These are phyloP conservation scores for Acacia acuminata DNA, from an alignment of 306 rosid species.

Conservation along the genomic window DNA sequence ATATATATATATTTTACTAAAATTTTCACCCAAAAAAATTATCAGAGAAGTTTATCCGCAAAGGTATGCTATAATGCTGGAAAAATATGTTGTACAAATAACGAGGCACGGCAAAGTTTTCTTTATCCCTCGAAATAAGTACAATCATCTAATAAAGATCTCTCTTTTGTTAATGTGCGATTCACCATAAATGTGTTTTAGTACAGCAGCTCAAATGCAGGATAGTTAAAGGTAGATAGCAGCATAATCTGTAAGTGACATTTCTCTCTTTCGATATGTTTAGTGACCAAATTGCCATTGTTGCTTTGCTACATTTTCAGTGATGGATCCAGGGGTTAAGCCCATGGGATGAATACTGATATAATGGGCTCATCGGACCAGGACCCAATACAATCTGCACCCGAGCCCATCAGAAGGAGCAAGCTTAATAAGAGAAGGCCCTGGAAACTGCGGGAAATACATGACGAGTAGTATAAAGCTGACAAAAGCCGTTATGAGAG, in stretches of 20 bases:
- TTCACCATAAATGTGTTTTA: background rate
- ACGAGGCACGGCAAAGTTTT: background rate
- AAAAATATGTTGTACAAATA: slow-evolving; percentile 3
- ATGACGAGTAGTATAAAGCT: no score
- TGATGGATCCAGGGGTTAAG: background rate
- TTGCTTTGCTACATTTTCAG: background rate
- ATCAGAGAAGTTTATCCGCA: background rate
- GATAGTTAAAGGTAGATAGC: background rate
- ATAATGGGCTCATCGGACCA: no score
- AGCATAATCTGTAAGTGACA: background rate
- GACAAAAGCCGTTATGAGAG: no score
- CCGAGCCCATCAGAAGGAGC: no score
- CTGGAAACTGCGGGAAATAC: no score
- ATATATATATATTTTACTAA: background rate
- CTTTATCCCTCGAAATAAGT: background rate
- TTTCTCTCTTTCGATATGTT: background rate
- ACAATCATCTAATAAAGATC: background rate
- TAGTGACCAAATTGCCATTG: background rate
- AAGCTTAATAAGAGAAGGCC: no score
- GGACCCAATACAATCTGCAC: no score
- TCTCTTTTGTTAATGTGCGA: background rate
- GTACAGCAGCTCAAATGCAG: background rate
- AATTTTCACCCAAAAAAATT: background rate
- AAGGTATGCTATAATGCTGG: background rate
- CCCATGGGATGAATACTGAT: no score